Evolutionary conservation across 306 rosid species (phyloP), one percentile per base, ranked within the genome.

Genomic region (Cucurbita argyrosperma): DNA sequence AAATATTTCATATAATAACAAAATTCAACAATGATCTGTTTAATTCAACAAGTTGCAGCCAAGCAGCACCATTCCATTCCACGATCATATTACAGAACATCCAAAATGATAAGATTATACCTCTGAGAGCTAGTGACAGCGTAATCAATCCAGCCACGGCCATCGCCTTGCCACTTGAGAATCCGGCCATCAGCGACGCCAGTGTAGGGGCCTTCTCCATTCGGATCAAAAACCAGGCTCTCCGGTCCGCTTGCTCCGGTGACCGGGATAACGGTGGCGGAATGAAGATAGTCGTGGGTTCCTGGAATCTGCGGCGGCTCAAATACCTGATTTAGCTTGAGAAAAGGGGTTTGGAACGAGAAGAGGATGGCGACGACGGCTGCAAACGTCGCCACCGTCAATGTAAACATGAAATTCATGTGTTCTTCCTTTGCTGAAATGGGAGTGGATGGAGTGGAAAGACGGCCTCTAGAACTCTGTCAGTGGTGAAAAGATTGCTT

Each of bases 161-260:
- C 86, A 18, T 80, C 83, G 11, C 87, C 88, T 57, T 83, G 81
- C 97, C 94, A 86, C 76, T 87, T 89, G 37, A 90, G 90, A 76
- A 94, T 82, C 78, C 98, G 85, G 19, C 98, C 97, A 23, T 94
- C 98, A 47, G 92, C 96, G 18, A 90, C 97, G 10, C 98, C 95
- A 11, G 90, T 88, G 84, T 89, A 94, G 2, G 97, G 97, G 0
- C 97, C 98, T 18, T 82, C 86, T 2, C 97, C 97, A 26, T 71
- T 51, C 1, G 79, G 53, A 63, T 94, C 95, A 71, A 94, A 94
- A 13, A 74, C 92, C 10, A 94, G 72, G 73, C 98, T 94, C 80
- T 94, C 98, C n/a, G 97, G 97, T 0, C 98, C 98, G 35, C 85
- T 30, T 4, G 96, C 97, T 9, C 85, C 92, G 42, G 82, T 46